These are phyloP conservation scores for Chalara sp. DNA, from an alignment of 2,329 filamentous ascomycete genomes.

Conservation along the genomic window DNA sequence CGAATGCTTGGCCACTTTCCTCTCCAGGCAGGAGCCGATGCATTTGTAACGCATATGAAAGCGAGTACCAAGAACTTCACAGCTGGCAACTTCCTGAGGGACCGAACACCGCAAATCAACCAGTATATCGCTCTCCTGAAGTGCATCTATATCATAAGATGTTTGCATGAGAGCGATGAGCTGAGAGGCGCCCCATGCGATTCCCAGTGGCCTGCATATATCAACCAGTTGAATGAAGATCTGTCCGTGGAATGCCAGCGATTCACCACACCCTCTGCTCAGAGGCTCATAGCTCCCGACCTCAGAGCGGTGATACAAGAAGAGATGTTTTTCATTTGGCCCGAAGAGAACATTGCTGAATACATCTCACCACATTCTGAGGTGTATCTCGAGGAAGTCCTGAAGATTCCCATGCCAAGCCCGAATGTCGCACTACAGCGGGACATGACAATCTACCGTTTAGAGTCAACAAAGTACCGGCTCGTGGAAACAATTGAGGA, in stretches of 20 bases:
- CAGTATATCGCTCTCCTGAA: slow-evolving; percentile 10
- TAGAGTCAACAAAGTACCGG: slow-evolving; percentile 7
- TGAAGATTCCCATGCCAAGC: slow-evolving; percentile 9
- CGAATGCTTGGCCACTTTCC: slow-evolving; percentile 5
- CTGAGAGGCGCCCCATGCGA: neutral
- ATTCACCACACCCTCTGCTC: slow-evolving; percentile 6
- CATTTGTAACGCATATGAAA: slow-evolving; percentile 8
- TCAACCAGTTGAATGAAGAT: slow-evolving; percentile 8
- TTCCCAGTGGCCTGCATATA: slow-evolving; percentile 8
- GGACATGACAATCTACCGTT: slow-evolving; percentile 3
- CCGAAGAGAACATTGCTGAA: slow-evolving; percentile 7
- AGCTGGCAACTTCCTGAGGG: slow-evolving; percentile 8
- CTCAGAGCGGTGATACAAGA: slow-evolving; percentile 1
- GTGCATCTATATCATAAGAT: slow-evolving; percentile 9
- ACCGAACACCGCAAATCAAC: slow-evolving; percentile 3
- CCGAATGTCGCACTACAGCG: slow-evolving; percentile 3
- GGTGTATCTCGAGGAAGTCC: slow-evolving; percentile 7
- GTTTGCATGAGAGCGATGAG: slow-evolving; percentile 3
- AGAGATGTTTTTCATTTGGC: slow-evolving; percentile 7
- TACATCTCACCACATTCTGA: slow-evolving; percentile 9
- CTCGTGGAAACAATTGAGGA: slow-evolving; percentile 8
- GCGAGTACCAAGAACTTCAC: slow-evolving; percentile 8
- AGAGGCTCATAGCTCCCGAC: slow-evolving; percentile 6
- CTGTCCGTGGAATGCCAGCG: slow-evolving; percentile 7
- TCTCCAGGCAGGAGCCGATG: slow-evolving; percentile 10